Conservation (phyloP, 148 eudicot genomes). For the Beta vulgaris region DNA sequence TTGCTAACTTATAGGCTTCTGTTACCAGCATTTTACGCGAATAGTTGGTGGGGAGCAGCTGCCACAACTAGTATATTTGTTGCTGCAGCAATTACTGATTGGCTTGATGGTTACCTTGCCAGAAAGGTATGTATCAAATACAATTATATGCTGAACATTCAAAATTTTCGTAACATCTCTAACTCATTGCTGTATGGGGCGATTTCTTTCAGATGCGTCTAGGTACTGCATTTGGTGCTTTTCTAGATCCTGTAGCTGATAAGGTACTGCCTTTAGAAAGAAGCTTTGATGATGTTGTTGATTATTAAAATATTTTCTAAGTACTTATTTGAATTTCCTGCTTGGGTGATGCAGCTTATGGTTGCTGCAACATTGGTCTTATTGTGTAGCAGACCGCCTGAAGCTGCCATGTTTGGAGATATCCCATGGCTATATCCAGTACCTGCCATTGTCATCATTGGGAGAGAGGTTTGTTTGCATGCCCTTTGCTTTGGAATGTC, state of each 20-base stretch:
- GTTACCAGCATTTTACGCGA: slow-evolving; percentile 65
- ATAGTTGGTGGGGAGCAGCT: slow-evolving; percentile 81
- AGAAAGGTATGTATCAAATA: slow-evolving; percentile 51
- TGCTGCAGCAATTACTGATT: slow-evolving; percentile 90
- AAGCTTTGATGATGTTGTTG: not conserved
- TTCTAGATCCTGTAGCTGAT: slow-evolving; percentile 98
- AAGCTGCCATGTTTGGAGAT: slow-evolving; percentile 57
- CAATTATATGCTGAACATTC: not conserved
- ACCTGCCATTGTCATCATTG: slow-evolving; percentile 89
- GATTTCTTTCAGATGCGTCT: slow-evolving; percentile 64
- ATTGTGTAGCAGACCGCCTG: slow-evolving; percentile 82
- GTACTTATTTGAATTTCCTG: slow-evolving; percentile 19
- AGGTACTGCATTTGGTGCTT: slow-evolving; percentile 92
- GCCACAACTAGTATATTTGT: slow-evolving; percentile 82
- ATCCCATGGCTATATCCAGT: slow-evolving; percentile 79
- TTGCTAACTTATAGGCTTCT: slow-evolving; percentile 24
- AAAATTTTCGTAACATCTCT: slow-evolving; percentile 7
- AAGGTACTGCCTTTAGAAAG: slow-evolving; percentile 47
- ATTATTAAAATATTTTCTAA: not conserved
- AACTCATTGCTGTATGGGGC: slow-evolving; percentile 7
- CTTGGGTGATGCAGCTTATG: slow-evolving; percentile 80
- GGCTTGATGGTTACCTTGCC: slow-evolving; percentile 99
- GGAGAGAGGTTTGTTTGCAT: slow-evolving; percentile 71
- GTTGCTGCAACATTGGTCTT: slow-evolving; percentile 92
- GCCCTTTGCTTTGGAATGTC: slow-evolving; percentile 11